Evolutionary conservation across 192 early-diverging fungal genomes (phyloP).

Genomic region (Gorgonomyces haynaldii): DNA sequence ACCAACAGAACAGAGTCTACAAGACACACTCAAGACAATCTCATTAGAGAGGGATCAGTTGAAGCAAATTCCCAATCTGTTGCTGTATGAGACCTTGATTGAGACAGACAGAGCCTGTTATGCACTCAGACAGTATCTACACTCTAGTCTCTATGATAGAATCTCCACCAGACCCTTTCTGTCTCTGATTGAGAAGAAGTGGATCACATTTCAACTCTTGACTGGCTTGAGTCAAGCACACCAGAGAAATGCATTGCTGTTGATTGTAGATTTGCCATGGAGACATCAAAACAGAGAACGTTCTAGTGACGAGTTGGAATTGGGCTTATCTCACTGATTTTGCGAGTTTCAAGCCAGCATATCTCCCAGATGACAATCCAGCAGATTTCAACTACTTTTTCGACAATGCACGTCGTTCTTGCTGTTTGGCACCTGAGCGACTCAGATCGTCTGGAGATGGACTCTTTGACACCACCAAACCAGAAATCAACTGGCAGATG

Average conservation of each 20-base stretch:
- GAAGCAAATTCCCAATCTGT: slow-evolving; percentile 59
- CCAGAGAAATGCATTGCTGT: slow-evolving; percentile 25
- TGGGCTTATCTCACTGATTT: slow-evolving; percentile 86
- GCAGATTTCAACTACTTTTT: slow-evolving; percentile 95
- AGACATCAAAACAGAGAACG: slow-evolving; percentile 93
- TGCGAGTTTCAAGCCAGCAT: slow-evolving; percentile 84
- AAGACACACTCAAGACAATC: slow-evolving; percentile 4
- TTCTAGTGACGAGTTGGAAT: slow-evolving; percentile 91
- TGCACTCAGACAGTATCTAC: slow-evolving; percentile 75
- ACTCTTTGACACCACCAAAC: slow-evolving; percentile 14
- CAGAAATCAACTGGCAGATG: slow-evolving; percentile 60
- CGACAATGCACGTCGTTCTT: slow-evolving; percentile 78
- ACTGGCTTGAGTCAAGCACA: slow-evolving; percentile 71
- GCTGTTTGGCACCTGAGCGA: slow-evolving; percentile 92
- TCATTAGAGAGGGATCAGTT: slow-evolving; percentile 57
- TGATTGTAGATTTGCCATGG: slow-evolving; percentile 68
- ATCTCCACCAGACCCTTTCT: slow-evolving; percentile 93
- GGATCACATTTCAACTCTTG: slow-evolving; percentile 87
- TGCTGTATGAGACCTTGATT: slow-evolving; percentile 64
- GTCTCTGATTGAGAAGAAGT: slow-evolving; percentile 74
- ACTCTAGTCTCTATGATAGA: slow-evolving; percentile 90
- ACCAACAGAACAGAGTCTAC: slow-evolving; percentile 52
- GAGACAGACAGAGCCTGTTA: slow-evolving; percentile 89
- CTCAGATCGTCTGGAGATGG: slow-evolving; percentile 64
- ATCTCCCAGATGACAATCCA: slow-evolving; percentile 89